Evolutionary conservation across 768 basidiomycete species (phyloP), one percentile per base, ranked within the genome.

Genomic region (Suillus discolor): DNA sequence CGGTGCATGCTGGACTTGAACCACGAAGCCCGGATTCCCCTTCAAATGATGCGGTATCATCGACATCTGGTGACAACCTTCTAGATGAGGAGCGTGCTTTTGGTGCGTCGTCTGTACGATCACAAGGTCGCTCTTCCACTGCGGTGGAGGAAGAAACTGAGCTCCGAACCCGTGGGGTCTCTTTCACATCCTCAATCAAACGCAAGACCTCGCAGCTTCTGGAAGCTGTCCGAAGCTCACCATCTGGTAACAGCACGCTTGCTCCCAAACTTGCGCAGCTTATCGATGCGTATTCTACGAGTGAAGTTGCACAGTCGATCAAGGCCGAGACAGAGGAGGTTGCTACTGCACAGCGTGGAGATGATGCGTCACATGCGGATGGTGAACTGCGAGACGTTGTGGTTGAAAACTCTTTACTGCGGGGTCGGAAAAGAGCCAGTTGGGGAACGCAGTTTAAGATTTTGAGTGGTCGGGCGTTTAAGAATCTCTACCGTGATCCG

Each of bases 401-500:
- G 34, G 79, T 85, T 34, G 92, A 94, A 78, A 91, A 86, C 44
- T 79, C 83, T 61, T 71, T 92, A 65, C 75, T 95, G 73, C 78
- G 90, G 61, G 91, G 90, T 18, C 80, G 89, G 70, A 88, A 91
- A 77, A 85, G 94, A 63, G 97, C 97, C 8, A 90, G 86, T 68
- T 95, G 89, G 87, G 83, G 82, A 51, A 96, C 92, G 20, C 97
- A 99, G 80, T 99, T 99, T 73, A 85, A 87, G 74, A 96, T 98
- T 64, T 79, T 99, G 74, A 97, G 95, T 74, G 96, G 96, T 31
- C 80, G 97, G 65, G 96, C 97, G 25, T 99, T 99, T 84, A 99
- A 99, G 85, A 99, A 99, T 73, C 78, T 99, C 66, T 99, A 99
- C 75, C 84, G 97, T 31, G 95, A 99, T 72, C 97, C 97, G 0